Conservation (phyloP, 139 green algal genomes). For the Chlamydomonas incerta region DNA sequence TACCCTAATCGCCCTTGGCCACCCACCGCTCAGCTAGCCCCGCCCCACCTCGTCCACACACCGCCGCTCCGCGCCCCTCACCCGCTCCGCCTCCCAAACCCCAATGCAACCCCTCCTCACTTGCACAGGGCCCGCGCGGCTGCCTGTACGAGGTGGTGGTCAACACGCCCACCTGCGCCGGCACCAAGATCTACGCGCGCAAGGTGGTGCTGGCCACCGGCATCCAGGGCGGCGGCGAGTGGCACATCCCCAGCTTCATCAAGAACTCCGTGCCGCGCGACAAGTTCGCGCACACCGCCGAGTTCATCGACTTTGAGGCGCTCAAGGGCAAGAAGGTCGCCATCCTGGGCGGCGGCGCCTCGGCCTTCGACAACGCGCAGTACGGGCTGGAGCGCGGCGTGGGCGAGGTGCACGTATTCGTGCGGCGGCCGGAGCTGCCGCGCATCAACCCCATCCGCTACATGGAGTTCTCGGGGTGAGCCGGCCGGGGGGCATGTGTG, state of each 20-base stretch:
- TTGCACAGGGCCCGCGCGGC: too few relatives aligned
- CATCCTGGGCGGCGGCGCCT: slow-evolving; percentile 55
- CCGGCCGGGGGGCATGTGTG: neutral
- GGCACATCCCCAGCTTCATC: slow-evolving; percentile 56
- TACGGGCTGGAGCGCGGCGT: slow-evolving; percentile 48
- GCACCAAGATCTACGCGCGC: neutral
- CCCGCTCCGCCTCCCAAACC: neutral
- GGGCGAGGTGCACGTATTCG: slow-evolving; percentile 58
- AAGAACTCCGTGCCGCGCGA: slow-evolving; percentile 2
- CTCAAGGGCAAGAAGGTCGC: slow-evolving; percentile 53
- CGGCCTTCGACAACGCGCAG: slow-evolving; percentile 61
- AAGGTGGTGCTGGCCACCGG: slow-evolving; percentile 60
- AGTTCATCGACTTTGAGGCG: slow-evolving; percentile 49
- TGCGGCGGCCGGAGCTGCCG: slow-evolving; percentile 55
- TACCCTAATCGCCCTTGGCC: too few relatives aligned
- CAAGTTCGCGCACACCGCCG: slow-evolving; percentile 52
- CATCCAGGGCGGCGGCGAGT: slow-evolving; percentile 65
- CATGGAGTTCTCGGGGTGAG: slow-evolving; percentile 48
- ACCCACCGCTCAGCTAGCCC: too few relatives aligned
- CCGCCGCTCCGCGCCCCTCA: neutral
- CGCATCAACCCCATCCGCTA: slow-evolving; percentile 60
- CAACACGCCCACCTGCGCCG: neutral
- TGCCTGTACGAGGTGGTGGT: neutral
- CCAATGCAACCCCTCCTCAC: too few relatives aligned
- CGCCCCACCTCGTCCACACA: too few relatives aligned